phyloP scores from a whole-genome alignment of 1,139 yeast species.

The Yamadazyma triangularis region DNA sequence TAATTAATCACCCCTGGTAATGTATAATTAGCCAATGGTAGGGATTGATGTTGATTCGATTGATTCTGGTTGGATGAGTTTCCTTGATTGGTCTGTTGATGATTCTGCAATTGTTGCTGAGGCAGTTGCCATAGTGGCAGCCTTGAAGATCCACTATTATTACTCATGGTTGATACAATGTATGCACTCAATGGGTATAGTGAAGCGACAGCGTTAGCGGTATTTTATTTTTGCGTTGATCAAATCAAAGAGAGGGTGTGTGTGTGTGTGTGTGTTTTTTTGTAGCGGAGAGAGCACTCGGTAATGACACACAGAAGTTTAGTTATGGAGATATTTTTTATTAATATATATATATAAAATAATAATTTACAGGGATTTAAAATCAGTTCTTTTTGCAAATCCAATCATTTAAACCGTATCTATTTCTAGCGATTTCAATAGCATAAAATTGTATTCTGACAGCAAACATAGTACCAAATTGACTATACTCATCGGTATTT shows the following conservation, averaged over 20 bases:
- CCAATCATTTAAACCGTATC: constrained; percentile 92
- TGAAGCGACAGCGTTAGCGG: no score
- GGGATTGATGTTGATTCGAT: constrained; percentile 8
- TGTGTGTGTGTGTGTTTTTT: no score
- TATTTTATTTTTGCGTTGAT: no score
- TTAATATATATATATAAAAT: no score
- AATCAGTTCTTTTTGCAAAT: constrained; percentile 41
- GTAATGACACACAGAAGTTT: no score
- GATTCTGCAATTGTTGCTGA: constrained; percentile 3
- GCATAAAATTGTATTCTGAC: constrained; percentile 94
- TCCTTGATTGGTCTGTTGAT: constrained; percentile 7
- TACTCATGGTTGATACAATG: no score
- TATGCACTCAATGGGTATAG: no score
- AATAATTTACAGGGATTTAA: no score
- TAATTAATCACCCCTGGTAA: constrained; percentile 65
- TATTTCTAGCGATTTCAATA: constrained; percentile 90
- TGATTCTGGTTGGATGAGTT: constrained; percentile 1
- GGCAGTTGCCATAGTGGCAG: constrained; percentile 11
- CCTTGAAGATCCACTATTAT: constrained; percentile 4
- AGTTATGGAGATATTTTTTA: no score
- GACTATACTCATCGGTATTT: constrained; percentile 69
- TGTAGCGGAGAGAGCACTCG: no score
- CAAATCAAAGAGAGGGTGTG: no score
- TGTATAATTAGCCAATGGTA: constrained; percentile 44
- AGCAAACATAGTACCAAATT: constrained; percentile 81